phyloP scores from a whole-genome alignment of 805 yeast genomes.

The Saturnispora halmiae region DNA sequence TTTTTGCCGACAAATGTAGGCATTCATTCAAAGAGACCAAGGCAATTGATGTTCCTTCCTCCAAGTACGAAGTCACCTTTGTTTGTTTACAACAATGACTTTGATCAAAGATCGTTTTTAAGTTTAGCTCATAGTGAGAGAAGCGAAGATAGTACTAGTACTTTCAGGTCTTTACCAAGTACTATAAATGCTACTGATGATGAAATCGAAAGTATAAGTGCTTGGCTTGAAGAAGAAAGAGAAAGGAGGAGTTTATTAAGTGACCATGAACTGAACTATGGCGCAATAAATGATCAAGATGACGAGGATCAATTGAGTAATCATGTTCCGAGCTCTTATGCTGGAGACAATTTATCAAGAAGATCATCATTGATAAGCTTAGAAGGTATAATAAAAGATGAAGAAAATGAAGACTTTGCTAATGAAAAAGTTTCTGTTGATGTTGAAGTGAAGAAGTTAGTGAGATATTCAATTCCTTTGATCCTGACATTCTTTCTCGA shows the following conservation, averaged over 20 bases:
- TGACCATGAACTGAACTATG: slow-evolving; percentile 15
- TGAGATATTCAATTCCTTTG: slow-evolving; percentile 40
- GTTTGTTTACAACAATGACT: slow-evolving; percentile 27
- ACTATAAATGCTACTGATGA: slow-evolving; percentile 29
- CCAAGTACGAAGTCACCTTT: slow-evolving; percentile 31
- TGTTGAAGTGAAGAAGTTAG: slow-evolving; percentile 29
- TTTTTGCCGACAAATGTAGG: slow-evolving; percentile 15
- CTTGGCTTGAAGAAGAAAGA: slow-evolving; percentile 32
- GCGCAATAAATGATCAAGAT: slow-evolving; percentile 17
- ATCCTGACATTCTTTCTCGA: slow-evolving; percentile 46
- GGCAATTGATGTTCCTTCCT: slow-evolving; percentile 27
- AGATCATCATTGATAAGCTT: slow-evolving; percentile 12
- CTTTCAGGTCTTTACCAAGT: slow-evolving; percentile 31
- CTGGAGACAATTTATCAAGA: no score
- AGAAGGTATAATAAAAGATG: slow-evolving; percentile 12
- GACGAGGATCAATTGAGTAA: slow-evolving; percentile 14
- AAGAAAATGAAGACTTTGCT: slow-evolving; percentile 27
- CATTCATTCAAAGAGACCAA: slow-evolving; percentile 28
- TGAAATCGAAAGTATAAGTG: slow-evolving; percentile 25
- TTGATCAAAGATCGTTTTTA: slow-evolving; percentile 29
- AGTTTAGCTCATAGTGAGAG: slow-evolving; percentile 25
- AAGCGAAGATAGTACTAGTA: slow-evolving; percentile 23
- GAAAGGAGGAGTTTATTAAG: slow-evolving; percentile 25
- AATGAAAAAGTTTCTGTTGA: slow-evolving; percentile 20
- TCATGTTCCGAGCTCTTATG: background rate